Evolutionary conservation across 768 basidiomycete species (phyloP).

Genomic region (Rickenella mellea): DNA sequence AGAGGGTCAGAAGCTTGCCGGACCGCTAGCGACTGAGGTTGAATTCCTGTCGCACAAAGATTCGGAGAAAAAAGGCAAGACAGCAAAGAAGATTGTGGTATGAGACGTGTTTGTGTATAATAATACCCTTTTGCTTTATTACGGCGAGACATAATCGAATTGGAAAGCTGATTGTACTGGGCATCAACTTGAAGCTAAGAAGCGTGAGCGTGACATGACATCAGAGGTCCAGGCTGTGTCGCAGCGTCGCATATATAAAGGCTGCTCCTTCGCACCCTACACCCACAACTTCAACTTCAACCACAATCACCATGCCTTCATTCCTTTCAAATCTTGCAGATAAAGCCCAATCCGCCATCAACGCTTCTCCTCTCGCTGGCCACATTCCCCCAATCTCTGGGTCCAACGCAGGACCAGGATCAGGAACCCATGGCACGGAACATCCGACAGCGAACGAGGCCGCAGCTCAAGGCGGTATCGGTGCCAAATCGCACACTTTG

Average conservation of each 20-base stretch:
- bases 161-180: too few relatives aligned
- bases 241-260: not conserved
- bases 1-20: slow-evolving; percentile 64
- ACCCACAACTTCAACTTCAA: not conserved
- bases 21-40: slow-evolving; percentile 89
- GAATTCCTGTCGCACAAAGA: slow-evolving; percentile 94
- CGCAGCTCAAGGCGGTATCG: slow-evolving; percentile 23
- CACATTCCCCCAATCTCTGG: slow-evolving; percentile 38
- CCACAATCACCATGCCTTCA: slow-evolving; percentile 34
- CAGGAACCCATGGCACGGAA: slow-evolving; percentile 12
- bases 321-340: slow-evolving; percentile 63
- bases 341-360: slow-evolving; percentile 68
- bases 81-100: slow-evolving; percentile 70
- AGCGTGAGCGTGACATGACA: too few relatives aligned
- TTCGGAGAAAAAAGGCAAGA: slow-evolving; percentile 88
- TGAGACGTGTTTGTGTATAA: too few relatives aligned
- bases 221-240: too few relatives aligned
- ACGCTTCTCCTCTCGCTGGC: slow-evolving; percentile 46
- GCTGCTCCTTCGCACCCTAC: slow-evolving; percentile 2
- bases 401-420: slow-evolving; percentile 24
- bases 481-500: slow-evolving; percentile 43
- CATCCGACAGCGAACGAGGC: slow-evolving; percentile 34
- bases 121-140: too few relatives aligned
- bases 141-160: too few relatives aligned
- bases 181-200: too few relatives aligned